Percentiles rank a stretch among this genome's conserved stretches.
Conservation (phyloP, 2,329 filamentous ascomycete species). For the Neophaeococcomyces mojaviensis region DNA sequence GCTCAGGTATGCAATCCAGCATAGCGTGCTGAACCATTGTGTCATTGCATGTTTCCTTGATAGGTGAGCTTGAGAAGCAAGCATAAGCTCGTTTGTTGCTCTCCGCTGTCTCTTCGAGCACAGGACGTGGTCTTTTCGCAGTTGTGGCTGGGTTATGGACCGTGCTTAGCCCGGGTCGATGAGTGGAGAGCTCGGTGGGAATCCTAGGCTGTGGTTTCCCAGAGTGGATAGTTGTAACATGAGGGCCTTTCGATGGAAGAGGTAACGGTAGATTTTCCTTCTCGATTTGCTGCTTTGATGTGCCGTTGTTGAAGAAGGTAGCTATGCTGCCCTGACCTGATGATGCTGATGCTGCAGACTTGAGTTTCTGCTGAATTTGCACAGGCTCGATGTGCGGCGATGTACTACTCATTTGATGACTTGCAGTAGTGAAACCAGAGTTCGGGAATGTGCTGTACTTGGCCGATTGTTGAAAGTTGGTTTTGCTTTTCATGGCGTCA, state of each 20-base stretch:
- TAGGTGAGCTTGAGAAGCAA: constrained; percentile 8
- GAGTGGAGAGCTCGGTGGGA: constrained; percentile 2
- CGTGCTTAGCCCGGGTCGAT: not conserved
- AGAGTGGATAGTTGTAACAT: not conserved
- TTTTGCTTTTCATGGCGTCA: constrained; percentile 21
- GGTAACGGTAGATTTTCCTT: not conserved
- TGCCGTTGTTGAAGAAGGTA: constrained; percentile 40
- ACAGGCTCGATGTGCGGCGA: constrained; percentile 21
- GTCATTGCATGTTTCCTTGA: not conserved
- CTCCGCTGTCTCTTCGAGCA: not conserved
- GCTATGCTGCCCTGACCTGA: constrained; percentile 47
- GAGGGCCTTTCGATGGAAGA: not conserved
- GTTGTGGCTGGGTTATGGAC: not conserved
- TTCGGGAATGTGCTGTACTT: constrained; percentile 23
- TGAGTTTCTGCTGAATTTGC: constrained; percentile 7
- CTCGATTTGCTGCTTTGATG: not conserved
- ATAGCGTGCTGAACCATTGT: not conserved
- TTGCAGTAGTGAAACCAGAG: constrained; percentile 51
- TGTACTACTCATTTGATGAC: constrained; percentile 42
- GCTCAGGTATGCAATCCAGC: not conserved
- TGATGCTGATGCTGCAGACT: constrained; percentile 8
- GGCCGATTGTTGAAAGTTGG: constrained; percentile 22
- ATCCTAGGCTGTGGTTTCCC: not conserved
- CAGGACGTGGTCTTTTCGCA: constrained; percentile 2
- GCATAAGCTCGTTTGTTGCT: constrained; percentile 1